A percentile compares a stretch with the other conserved stretches of the same genome.
These are phyloP conservation scores for Plasmodium blacklocki DNA, from an alignment of 169 alveolate genomes.

Conservation along the genomic window DNA sequence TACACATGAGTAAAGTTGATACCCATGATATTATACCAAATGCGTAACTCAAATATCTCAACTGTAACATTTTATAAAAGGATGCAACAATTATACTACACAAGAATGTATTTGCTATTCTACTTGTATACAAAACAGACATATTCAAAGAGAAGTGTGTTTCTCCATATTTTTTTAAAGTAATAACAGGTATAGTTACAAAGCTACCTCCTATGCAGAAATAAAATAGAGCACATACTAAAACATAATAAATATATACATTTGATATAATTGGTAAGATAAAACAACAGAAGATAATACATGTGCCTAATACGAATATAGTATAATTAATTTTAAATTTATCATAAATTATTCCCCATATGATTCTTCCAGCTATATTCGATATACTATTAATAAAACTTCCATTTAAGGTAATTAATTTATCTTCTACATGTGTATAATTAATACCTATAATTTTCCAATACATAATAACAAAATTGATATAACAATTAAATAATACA, in stretches of 20 bases:
- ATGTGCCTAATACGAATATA: constrained; percentile 35
- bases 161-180: constrained; percentile 62
- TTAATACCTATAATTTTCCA: constrained; percentile 68
- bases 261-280: constrained; percentile 32
- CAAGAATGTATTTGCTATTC: constrained; percentile 60
- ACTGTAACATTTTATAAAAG: constrained; percentile 19
- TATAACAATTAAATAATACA: constrained; percentile 41
- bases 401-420: constrained; percentile 36
- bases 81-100: constrained; percentile 29
- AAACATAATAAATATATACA: constrained; percentile 21
- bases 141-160: constrained; percentile 31
- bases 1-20: constrained; percentile 16
- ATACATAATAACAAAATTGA: constrained; percentile 56
- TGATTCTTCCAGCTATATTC: constrained; percentile 43
- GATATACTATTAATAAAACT: constrained; percentile 42
- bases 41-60: constrained; percentile 22
- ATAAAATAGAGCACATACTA: constrained; percentile 38
- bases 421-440: constrained; percentile 47
- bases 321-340: constrained; percentile 3
- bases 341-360: constrained; percentile 62
- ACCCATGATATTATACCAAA: constrained; percentile 30
- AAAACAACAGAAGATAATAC: constrained; percentile 25
- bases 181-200: constrained; percentile 62
- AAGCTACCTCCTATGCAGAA: constrained; percentile 57
- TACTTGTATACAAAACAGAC: constrained; percentile 50